phyloP scores from a whole-genome alignment of 805 yeast species.

The Saccharomycopsis sp. region DNA sequence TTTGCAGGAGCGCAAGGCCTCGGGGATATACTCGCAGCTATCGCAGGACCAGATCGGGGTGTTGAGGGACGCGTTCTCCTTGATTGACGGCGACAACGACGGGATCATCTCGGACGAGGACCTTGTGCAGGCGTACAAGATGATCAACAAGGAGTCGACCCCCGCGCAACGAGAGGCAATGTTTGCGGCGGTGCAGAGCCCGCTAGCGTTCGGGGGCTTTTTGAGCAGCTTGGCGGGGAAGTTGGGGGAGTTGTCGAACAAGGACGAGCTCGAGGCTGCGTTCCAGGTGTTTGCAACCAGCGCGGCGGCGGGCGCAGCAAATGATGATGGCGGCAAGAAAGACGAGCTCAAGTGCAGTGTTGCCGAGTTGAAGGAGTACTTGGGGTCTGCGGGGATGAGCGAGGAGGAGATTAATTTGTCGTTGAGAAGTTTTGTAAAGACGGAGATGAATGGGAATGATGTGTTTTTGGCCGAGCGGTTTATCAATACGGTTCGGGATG shows the following conservation, averaged over 20 bases:
- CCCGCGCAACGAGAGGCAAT: slow-evolving; percentile 39
- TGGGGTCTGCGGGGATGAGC: slow-evolving; percentile 36
- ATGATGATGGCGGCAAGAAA: slow-evolving; percentile 24
- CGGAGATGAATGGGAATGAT: slow-evolving; percentile 47
- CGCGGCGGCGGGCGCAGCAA: not conserved
- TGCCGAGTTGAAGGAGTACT: slow-evolving; percentile 39
- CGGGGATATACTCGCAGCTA: slow-evolving; percentile 30
- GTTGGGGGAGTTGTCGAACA: slow-evolving; percentile 42
- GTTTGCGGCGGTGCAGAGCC: slow-evolving; percentile 34
- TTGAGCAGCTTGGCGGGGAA: slow-evolving; percentile 52
- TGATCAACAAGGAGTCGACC: slow-evolving; percentile 39
- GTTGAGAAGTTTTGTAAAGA: slow-evolving; percentile 45
- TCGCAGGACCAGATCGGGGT: slow-evolving; percentile 56
- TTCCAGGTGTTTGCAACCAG: slow-evolving; percentile 40
- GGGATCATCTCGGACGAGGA: slow-evolving; percentile 51
- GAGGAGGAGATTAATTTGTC: slow-evolving; percentile 40
- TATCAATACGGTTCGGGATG: slow-evolving; percentile 20
- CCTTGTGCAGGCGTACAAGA: slow-evolving; percentile 42
- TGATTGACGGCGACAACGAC: slow-evolving; percentile 77
- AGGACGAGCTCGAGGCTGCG: slow-evolving; percentile 48
- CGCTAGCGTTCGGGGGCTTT: slow-evolving; percentile 56
- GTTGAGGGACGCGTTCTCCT: slow-evolving; percentile 64
- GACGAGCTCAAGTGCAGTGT: slow-evolving; percentile 39
- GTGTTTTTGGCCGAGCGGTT: slow-evolving; percentile 38
- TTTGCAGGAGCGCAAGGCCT: slow-evolving; percentile 13